phyloP scores from a whole-genome alignment of 2,329 filamentous ascomycete species.

The Pestalotiopsis sp. region DNA sequence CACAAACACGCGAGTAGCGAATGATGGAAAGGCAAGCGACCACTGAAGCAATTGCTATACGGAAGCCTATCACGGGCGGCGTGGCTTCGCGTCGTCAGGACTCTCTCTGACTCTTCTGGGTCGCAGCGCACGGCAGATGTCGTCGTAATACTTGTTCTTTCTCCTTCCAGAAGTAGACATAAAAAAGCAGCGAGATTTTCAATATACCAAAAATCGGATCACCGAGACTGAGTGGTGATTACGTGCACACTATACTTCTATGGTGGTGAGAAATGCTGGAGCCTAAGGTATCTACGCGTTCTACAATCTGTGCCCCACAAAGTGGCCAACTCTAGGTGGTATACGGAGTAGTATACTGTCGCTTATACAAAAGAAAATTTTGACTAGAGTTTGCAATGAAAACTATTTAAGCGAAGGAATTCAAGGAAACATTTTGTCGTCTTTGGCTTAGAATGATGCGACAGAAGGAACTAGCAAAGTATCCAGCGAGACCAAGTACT shows the following conservation, averaged over 20 bases:
- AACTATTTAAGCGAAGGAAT: not conserved
- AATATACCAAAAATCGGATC: not conserved
- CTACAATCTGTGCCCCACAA: not conserved
- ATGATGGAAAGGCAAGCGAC: no score
- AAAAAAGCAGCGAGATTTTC: not conserved
- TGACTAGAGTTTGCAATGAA: not conserved
- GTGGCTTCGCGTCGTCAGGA: not conserved
- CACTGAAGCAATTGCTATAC: not conserved
- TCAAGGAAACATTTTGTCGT: no score
- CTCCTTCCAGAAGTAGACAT: not conserved
- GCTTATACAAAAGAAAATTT: not conserved
- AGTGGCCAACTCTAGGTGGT: not conserved
- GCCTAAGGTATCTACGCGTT: slow-evolving; percentile 10
- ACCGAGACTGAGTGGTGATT: not conserved
- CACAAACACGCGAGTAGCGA: no score
- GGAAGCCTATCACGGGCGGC: not conserved
- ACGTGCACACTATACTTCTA: slow-evolving; percentile 5
- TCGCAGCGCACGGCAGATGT: not conserved
- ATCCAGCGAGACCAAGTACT: not conserved
- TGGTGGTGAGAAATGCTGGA: slow-evolving; percentile 3
- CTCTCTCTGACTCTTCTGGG: not conserved
- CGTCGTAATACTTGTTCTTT: not conserved
- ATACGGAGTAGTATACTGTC: not conserved
- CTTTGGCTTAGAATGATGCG: no score
- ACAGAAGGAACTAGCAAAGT: not conserved